A percentile compares a stretch with the other conserved stretches of the same genome.
These are phyloP conservation scores for Gamarada debralockiae DNA, from an alignment of 495 filamentous ascomycete species.

Conservation along the genomic window DNA sequence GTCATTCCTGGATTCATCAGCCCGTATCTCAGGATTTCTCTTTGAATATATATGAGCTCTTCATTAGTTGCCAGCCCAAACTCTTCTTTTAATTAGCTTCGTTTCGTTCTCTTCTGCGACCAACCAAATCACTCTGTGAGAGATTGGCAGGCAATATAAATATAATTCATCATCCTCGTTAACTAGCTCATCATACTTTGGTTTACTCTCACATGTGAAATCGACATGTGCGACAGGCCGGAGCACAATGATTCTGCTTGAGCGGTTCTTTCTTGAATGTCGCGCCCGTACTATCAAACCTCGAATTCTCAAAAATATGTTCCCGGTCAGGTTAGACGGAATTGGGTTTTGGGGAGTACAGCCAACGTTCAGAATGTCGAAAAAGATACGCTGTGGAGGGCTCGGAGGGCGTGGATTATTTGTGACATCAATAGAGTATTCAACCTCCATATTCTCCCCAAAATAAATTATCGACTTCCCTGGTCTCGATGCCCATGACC, in stretches of 20 bases:
- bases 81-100: neutral
- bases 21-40: neutral
- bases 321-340: neutral
- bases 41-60: neutral
- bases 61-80: neutral
- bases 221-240: neutral
- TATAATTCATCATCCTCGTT: neutral
- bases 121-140: neutral
- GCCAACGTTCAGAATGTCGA: neutral
- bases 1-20: neutral
- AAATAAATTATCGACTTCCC: neutral
- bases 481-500: conserved; percentile 8
- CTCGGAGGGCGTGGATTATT: neutral
- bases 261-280: neutral
- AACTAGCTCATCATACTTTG: neutral
- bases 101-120: neutral
- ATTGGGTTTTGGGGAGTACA: neutral
- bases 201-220: neutral
- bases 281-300: neutral
- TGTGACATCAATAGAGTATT: neutral
- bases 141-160: conserved; percentile 1
- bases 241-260: neutral
- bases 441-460: neutral
- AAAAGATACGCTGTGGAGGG: neutral
- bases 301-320: neutral